These are phyloP conservation scores for Botryosphaeria agaves DNA, from an alignment of 2,329 filamentous ascomycete genomes.

Conservation along the genomic window DNA sequence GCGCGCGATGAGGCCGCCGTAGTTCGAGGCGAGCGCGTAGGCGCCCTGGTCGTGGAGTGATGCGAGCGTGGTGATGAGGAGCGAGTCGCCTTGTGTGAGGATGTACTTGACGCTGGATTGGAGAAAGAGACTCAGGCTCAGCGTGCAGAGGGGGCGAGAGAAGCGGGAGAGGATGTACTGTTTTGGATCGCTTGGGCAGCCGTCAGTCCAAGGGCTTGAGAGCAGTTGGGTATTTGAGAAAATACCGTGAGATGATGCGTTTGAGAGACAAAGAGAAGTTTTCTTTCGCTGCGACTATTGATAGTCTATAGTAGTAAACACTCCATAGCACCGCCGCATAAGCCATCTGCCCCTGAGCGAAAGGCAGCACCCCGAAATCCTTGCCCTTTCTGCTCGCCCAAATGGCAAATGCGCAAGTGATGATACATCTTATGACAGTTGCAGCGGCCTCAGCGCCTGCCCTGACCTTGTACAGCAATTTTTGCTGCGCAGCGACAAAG, in stretches of 20 bases:
- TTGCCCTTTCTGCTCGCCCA: constrained; percentile 36
- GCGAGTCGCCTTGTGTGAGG: constrained; percentile 83
- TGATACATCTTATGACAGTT: constrained; percentile 57
- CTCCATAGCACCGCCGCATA: constrained; percentile 54
- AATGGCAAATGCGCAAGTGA: constrained; percentile 54
- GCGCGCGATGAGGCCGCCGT: constrained; percentile 69
- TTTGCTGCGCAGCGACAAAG: constrained; percentile 75
- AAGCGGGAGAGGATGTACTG: constrained; percentile 44
- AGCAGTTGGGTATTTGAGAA: background rate
- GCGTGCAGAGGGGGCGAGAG: constrained; percentile 48
- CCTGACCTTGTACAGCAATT: constrained; percentile 61
- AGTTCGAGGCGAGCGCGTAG: constrained; percentile 89
- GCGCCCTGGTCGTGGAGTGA: constrained; percentile 69
- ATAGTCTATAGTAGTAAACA: constrained; percentile 3
- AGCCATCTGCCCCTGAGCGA: constrained; percentile 68
- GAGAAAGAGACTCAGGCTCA: constrained; percentile 68
- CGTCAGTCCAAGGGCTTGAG: constrained; percentile 6
- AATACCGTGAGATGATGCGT: background rate
- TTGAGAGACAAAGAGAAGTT: background rate
- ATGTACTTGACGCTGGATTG: constrained; percentile 86
- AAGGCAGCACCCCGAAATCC: constrained; percentile 64
- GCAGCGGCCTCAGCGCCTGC: constrained; percentile 71
- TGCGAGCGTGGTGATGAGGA: constrained; percentile 67
- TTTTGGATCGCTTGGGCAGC: constrained; percentile 10
- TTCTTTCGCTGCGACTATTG: too few relatives aligned